Evolutionary conservation across 805 yeast genomes (phyloP).

Genomic region (Candida maris): DNA sequence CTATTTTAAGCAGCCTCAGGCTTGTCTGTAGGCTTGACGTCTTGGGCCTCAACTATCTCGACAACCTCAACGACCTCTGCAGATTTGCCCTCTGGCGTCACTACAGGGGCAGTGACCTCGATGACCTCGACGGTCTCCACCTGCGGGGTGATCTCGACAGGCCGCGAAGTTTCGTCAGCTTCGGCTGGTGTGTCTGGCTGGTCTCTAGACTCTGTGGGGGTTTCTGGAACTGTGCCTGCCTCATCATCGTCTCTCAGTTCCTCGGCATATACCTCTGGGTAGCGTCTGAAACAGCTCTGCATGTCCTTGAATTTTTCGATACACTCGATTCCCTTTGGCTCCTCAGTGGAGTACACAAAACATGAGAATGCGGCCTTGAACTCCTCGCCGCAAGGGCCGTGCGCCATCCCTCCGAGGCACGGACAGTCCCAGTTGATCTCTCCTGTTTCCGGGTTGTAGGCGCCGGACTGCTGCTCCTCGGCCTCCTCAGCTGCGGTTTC

Average conservation of each 20-base stretch:
- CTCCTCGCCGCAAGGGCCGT: constrained; percentile 97
- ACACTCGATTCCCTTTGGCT: constrained; percentile 96
- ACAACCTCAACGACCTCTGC: constrained; percentile 9
- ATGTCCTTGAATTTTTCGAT: constrained; percentile 82
- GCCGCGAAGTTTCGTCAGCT: constrained; percentile 10
- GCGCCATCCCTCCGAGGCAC: constrained; percentile 98
- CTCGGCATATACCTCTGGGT: constrained; percentile 93
- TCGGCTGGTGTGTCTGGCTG: constrained; percentile 19
- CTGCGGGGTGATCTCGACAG: too few species aligned
- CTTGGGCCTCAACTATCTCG: too few species aligned
- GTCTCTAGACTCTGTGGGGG: too few species aligned
- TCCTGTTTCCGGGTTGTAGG: constrained; percentile 95
- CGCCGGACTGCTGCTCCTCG: constrained; percentile 52
- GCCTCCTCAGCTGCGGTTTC: constrained; percentile 7
- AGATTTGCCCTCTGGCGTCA: too few species aligned
- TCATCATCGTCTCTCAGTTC: constrained; percentile 80
- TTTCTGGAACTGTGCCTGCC: constrained; percentile 26
- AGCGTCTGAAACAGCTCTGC: constrained; percentile 90
- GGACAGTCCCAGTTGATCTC: constrained; percentile 99
- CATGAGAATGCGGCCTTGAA: constrained; percentile 93
- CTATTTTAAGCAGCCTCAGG: too few species aligned
- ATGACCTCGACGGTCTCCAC: constrained; percentile 16
- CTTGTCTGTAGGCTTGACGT: too few species aligned
- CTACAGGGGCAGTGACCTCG: constrained; percentile 7
- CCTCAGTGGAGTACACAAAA: constrained; percentile 88